These are phyloP conservation scores for Periconia sp. DNA, from an alignment of 2,329 filamentous ascomycete genomes.

Conservation along the genomic window DNA sequence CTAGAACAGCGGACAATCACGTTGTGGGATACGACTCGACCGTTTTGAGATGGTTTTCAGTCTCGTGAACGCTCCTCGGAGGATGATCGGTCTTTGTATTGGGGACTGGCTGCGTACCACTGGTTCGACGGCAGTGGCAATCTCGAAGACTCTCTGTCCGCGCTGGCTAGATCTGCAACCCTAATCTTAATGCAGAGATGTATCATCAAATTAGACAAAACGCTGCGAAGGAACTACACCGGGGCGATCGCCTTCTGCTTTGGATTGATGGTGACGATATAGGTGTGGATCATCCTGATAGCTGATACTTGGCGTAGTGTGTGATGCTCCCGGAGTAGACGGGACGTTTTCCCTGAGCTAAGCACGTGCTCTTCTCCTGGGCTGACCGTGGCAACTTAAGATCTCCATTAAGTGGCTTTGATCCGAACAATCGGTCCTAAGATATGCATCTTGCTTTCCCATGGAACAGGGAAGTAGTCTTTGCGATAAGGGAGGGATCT, in stretches of 20 bases:
- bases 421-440: conserved; percentile 26
- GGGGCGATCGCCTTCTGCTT: conserved; percentile 12
- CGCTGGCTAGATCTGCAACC: conserved; percentile 4
- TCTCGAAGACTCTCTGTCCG: too few relatives aligned
- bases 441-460: conserved; percentile 15
- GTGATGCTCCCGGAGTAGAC: conserved; percentile 37
- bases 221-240: conserved; percentile 3
- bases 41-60: too few relatives aligned
- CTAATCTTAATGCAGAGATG: conserved; percentile 11
- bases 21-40: too few relatives aligned
- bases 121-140: too few relatives aligned
- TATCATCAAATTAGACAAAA: conserved; percentile 15
- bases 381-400: conserved; percentile 25
- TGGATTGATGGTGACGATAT: conserved; percentile 19
- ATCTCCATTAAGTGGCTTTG: conserved; percentile 27
- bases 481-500: neutral
- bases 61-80: too few relatives aligned
- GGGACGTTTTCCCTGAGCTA: conserved; percentile 39
- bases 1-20: too few relatives aligned
- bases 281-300: conserved; percentile 16
- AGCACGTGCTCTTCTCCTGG: conserved; percentile 24
- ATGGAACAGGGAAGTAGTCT: conserved; percentile 1
- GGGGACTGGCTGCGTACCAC: too few relatives aligned
- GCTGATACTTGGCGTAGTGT: conserved; percentile 17
- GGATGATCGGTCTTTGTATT: too few relatives aligned